These are phyloP conservation scores for Talaromyces proteolyticus DNA, from an alignment of 495 filamentous ascomycete species.

Conservation along the genomic window DNA sequence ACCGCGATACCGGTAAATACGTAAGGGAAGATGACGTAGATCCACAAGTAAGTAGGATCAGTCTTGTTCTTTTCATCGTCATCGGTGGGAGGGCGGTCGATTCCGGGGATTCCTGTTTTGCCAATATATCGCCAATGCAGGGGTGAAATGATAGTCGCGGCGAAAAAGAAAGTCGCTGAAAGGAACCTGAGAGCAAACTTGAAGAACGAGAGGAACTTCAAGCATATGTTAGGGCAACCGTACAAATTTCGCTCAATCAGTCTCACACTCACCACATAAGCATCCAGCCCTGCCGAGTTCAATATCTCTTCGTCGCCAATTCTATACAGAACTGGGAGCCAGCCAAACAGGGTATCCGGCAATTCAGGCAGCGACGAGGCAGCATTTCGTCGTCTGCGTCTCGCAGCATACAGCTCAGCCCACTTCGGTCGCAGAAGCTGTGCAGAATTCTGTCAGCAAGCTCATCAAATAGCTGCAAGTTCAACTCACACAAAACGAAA, in stretches of 20 bases:
- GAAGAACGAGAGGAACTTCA: constrained; percentile 86
- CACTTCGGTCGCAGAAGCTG: constrained; percentile 83
- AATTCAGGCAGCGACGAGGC: constrained; percentile 76
- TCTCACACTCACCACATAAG: constrained; percentile 70
- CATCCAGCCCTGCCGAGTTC: constrained; percentile 87
- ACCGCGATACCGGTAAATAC: constrained; percentile 77
- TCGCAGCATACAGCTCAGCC: constrained; percentile 86
- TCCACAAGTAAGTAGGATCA: constrained; percentile 70
- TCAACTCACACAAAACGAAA: constrained; percentile 55
- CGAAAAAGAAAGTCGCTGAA: constrained; percentile 69
- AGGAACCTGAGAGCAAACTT: constrained; percentile 88
- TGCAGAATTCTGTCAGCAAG: background rate
- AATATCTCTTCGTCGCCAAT: constrained; percentile 88
- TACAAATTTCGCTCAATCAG: background rate
- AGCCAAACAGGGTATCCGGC: constrained; percentile 83
- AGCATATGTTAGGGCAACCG: background rate
- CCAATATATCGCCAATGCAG: constrained; percentile 69
- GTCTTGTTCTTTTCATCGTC: constrained; percentile 18
- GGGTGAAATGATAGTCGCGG: constrained; percentile 73
- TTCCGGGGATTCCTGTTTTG: constrained; percentile 34
- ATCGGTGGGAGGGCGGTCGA: constrained; percentile 19
- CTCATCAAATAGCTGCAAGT: background rate
- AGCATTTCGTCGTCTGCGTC: constrained; percentile 62
- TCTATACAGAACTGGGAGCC: constrained; percentile 84
- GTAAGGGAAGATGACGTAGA: constrained; percentile 87